Evolutionary conservation across 805 yeast species (phyloP), one percentile per base, ranked within the genome.

Genomic region (Myxozyma nipponensis): DNA sequence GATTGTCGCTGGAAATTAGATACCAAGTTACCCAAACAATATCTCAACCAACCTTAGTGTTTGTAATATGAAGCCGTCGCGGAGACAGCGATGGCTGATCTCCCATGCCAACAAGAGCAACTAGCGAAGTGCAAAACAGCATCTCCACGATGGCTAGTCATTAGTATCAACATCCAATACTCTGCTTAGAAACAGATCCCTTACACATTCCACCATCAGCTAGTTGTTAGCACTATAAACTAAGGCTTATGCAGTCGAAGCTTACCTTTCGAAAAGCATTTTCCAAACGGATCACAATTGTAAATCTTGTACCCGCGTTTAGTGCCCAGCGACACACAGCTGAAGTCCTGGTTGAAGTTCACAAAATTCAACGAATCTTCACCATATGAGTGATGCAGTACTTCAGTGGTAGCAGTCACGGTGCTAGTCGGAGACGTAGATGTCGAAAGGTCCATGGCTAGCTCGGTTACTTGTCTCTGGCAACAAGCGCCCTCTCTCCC

Each of bases 271-370:
- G 70, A 73, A 63, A 80, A 83, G 62, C 86, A 84, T 58, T 77
- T 78, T 9, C 90, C 90, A 66, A 86, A 84, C 15, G 95, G 95
- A 57, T 85, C 89, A 67, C 96, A 89, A 63, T 86, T 86, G 73
- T 77, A 91, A 42, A 91, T 85, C 60, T 77, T 77, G 65, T 86
- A 82, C 10, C 84, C 80, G 39, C 72, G 71, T 39, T 76, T 75
- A 4, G 83, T 75, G 1, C 95, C 93, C 1, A 84, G 79, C 0
- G 93, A 84, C 17, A 89, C 75, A 68, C 96, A 87, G 64, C 61
- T 57, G 38, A 82, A 82, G 69, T 91, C 96, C 74, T 91, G 98
- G 69, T 93, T 91, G 77, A 90, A 89, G 66, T 82, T 73, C 72
- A 85, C 72, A 52, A 72, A 76, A 61, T 74, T 77, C 43, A 74